Percentiles rank a stretch among this genome's conserved stretches.
Conservation (phyloP, 2,329 filamentous ascomycete species). For the Fusarium tricinctum region DNA sequence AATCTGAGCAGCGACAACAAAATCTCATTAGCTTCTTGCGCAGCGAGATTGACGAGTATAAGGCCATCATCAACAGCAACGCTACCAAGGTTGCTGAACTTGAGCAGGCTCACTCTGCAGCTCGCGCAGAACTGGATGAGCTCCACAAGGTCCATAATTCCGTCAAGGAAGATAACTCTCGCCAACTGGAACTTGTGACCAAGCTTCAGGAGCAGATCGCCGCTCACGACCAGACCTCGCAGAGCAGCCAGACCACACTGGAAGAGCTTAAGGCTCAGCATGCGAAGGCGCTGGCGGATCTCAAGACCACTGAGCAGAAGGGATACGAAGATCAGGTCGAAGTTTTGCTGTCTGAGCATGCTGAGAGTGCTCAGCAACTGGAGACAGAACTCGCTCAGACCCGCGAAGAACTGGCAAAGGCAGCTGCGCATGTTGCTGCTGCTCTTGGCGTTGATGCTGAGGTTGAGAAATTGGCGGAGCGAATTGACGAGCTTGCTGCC, state of each 20-base stretch:
- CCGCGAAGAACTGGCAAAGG: slow-evolving; percentile 74
- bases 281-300: slow-evolving; percentile 63
- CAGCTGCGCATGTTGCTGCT: slow-evolving; percentile 73
- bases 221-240: slow-evolving; percentile 71
- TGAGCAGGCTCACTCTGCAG: slow-evolving; percentile 77
- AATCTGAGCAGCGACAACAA: slow-evolving; percentile 69
- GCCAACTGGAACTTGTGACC: slow-evolving; percentile 63
- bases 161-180: slow-evolving; percentile 60
- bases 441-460: slow-evolving; percentile 74
- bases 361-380: slow-evolving; percentile 68
- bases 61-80: slow-evolving; percentile 77
- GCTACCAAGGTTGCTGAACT: slow-evolving; percentile 78
- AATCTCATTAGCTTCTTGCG: slow-evolving; percentile 74
- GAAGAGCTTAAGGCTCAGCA: slow-evolving; percentile 65
- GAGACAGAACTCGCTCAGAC: slow-evolving; percentile 74
- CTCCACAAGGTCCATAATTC: slow-evolving; percentile 72
- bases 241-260: slow-evolving; percentile 66
- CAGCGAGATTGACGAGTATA: slow-evolving; percentile 85
- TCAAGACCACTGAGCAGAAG: slow-evolving; percentile 65
- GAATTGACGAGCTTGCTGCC: slow-evolving; percentile 69
- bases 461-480: slow-evolving; percentile 75
- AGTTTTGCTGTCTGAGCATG: slow-evolving; percentile 71
- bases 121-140: slow-evolving; percentile 77
- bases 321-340: slow-evolving; percentile 71
- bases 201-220: slow-evolving; percentile 71